Base-by-base conservation (phyloP, 1,284 basidiomycete genomes). In the Moesziomyces sp. region DNA sequence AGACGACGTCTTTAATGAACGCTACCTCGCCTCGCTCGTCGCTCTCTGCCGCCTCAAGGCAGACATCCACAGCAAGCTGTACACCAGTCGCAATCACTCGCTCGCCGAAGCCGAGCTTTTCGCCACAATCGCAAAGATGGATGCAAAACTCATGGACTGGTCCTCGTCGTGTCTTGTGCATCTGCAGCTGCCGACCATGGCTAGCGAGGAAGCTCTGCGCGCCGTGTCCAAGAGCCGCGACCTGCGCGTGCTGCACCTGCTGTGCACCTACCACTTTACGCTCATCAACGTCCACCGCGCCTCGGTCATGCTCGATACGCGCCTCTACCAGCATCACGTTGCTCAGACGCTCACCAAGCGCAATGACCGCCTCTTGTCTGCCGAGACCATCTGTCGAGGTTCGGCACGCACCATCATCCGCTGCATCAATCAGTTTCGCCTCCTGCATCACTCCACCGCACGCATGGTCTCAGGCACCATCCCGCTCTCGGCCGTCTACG, bases 271-370 rank as follows among this genome's bases (percentile, higher is more conserved):
- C 40, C 54, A 57, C 28, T 57, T 57, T 19, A 57, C 54, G 10
- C 46, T 57, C 18, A 57, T 57, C 54, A 57, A 57, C 26, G 46
- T 57, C 11, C 54, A 57, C 40, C 54, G 54, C 26, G 54, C 54
- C 7, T 57, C 54, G 8, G 46, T 57, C 24, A 57, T 57, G 54
- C 47, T 57, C 21, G 54, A 57, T 21, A 57, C 54, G 11, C 28
- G 54, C 1, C 47, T 57, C 11, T 57, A 57, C n/a, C 46, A 40
- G 5, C 46, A 57, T n/a, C 54, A 43, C 46, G 47, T 57, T 11
- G 46, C 54, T 2, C 26, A 35, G 24, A 57, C 42, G 35, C 46
- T 57, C 23, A 44, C 46, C 19, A 16, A 47, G 5, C 54, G 46
- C 38, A 57, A 49, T 3, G 54, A 57, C 19, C 46, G 54, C 21